Conservation (phyloP, 2,329 filamentous ascomycete species). For the Alternaria dauci region DNA sequence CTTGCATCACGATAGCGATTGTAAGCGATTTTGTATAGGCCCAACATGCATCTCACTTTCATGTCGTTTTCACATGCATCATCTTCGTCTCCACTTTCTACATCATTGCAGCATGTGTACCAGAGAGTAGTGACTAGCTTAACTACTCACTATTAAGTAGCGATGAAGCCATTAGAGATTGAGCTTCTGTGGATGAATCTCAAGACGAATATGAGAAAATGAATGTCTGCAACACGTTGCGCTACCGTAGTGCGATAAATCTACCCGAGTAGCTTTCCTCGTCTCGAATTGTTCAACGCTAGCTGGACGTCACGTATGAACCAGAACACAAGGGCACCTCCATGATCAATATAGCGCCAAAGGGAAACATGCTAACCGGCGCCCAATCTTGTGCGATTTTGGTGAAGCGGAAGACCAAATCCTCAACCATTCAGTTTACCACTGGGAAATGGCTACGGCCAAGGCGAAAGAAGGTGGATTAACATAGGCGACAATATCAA, state of each 20-base stretch:
- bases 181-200: background rate
- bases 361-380: no score
- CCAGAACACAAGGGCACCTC: no score
- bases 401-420: no score
- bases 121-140: background rate
- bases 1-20: slow-evolving; percentile 9
- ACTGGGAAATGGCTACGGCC: no score
- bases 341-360: no score
- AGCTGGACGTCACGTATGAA: no score
- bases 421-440: no score
- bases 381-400: no score
- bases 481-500: no score
- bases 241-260: background rate
- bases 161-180: background rate
- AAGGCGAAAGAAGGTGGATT: no score
- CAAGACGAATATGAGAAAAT: background rate
- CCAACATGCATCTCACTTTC: background rate
- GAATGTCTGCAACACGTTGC: background rate
- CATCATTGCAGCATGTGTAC: background rate
- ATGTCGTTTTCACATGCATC: background rate
- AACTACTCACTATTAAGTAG: background rate
- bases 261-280: no score
- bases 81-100: background rate
- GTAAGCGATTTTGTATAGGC: background rate
- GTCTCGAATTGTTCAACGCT: no score